A percentile compares a stretch with the other conserved stretches of the same genome.
phyloP scores from a whole-genome alignment of 1,139 yeast species.

The Geotrichum macrosporum region DNA sequence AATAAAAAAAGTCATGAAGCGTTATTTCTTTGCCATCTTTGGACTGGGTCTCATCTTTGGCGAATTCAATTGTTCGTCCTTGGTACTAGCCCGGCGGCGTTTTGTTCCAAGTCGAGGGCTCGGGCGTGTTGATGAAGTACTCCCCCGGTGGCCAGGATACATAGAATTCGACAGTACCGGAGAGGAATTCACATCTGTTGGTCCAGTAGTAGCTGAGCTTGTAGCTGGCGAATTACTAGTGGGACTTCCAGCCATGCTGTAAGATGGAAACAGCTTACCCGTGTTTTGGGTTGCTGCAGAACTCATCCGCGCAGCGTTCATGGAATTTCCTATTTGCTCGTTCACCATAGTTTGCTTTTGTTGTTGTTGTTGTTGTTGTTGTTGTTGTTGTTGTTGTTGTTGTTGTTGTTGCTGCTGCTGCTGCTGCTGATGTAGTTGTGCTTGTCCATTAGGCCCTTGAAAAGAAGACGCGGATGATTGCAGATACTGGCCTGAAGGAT shows the following conservation, averaged over 20 bases:
- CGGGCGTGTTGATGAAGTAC: constrained; percentile 3
- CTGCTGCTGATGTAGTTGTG: too few species aligned
- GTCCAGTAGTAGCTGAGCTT: not conserved
- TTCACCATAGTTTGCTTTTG: constrained; percentile 22
- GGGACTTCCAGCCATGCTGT: constrained; percentile 3
- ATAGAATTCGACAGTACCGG: not conserved
- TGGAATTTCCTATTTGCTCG: constrained; percentile 2
- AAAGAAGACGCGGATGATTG: constrained; percentile 3
- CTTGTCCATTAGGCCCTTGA: constrained; percentile 8
- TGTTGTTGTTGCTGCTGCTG: not conserved
- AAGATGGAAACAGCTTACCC: constrained; percentile 3
- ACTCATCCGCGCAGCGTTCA: constrained; percentile 10
- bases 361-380: too few species aligned
- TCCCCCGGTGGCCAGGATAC: not conserved
- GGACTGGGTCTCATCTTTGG: constrained; percentile 19
- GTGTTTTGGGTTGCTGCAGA: constrained; percentile 1
- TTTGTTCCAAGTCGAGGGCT: constrained; percentile 11
- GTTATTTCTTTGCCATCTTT: constrained; percentile 13
- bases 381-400: constrained; percentile 15
- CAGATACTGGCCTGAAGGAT: not conserved
- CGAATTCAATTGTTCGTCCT: constrained; percentile 17
- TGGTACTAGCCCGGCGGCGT: constrained; percentile 23
- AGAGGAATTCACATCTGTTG: not conserved
- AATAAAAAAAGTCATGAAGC: not conserved
- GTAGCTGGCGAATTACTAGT: constrained; percentile 13